Conservation (phyloP, 2,329 filamentous ascomycete species). For the Juglanconis sp. region DNA sequence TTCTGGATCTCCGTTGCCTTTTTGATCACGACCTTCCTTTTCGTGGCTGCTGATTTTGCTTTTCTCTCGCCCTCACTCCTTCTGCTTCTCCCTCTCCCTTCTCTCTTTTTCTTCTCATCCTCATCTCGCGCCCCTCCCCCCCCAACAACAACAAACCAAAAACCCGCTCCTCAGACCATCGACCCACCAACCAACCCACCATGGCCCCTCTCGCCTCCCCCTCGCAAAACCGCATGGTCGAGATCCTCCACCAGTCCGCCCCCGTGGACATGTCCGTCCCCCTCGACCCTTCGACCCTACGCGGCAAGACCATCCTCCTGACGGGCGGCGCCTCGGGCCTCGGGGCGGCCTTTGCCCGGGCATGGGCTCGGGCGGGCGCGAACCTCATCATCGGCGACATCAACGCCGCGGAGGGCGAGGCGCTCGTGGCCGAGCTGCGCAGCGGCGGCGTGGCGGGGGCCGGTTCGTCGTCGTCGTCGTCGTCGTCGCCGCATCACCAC, state of each 20-base stretch:
- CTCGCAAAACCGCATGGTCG: constrained; percentile 18
- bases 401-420: constrained; percentile 49
- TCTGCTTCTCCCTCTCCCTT: too few species aligned
- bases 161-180: background rate
- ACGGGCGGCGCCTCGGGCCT: constrained; percentile 63
- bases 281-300: constrained; percentile 43
- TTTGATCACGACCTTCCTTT: background rate
- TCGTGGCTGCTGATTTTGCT: background rate
- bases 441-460: constrained; percentile 24
- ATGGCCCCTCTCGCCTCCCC: constrained; percentile 26
- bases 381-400: constrained; percentile 64
- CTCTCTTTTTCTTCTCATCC: background rate
- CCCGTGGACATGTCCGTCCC: constrained; percentile 44
- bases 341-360: constrained; percentile 50
- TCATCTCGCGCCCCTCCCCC: background rate
- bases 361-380: constrained; percentile 55
- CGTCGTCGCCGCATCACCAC: constrained; percentile 40
- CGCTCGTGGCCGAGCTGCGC: constrained; percentile 51
- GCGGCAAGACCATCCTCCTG: constrained; percentile 57
- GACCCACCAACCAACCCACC: constrained; percentile 3
- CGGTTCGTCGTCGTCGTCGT: constrained; percentile 20
- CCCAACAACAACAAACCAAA: background rate
- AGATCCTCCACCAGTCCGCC: constrained; percentile 29
- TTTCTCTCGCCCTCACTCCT: background rate
- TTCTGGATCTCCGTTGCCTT: too few species aligned